These are phyloP conservation scores for Pythium phragmitis DNA, from an alignment of 352 stramenopile genomes.

Conservation along the genomic window DNA sequence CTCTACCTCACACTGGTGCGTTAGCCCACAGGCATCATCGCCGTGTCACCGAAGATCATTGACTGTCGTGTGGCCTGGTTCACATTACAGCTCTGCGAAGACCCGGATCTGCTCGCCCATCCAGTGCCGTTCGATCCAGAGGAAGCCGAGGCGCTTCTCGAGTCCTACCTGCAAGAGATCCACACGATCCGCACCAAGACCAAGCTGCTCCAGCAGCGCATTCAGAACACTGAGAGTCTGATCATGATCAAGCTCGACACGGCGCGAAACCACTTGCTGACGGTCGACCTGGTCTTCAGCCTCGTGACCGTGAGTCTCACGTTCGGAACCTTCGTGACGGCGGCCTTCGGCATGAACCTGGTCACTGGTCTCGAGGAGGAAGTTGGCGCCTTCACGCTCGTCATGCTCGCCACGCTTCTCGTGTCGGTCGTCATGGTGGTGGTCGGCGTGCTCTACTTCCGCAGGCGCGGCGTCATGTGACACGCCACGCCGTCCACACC, in stretches of 20 bases:
- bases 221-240: constrained; percentile 69
- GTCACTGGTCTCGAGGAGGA: constrained; percentile 13
- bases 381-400: constrained; percentile 1
- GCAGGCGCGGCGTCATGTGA: constrained; percentile 14
- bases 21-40: neutral
- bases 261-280: constrained; percentile 61
- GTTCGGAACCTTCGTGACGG: constrained; percentile 56
- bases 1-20: constrained; percentile 72
- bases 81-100: constrained; percentile 6
- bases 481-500: neutral
- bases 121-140: constrained; percentile 51
- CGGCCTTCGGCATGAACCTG: constrained; percentile 69
- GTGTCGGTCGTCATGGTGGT: constrained; percentile 11
- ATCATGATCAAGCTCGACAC: constrained; percentile 75
- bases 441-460: constrained; percentile 14
- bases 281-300: constrained; percentile 54
- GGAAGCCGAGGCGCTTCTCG: constrained; percentile 72
- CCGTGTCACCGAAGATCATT: neutral
- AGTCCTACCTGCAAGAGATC: constrained; percentile 82
- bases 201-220: constrained; percentile 62
- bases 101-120: constrained; percentile 3
- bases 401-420: constrained; percentile 1
- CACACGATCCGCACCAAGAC: constrained; percentile 74
- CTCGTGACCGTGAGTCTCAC: constrained; percentile 58
- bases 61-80: neutral